Evolutionary conservation across 345 rosid genomes (phyloP), one percentile per base, ranked within the genome.

Genomic region (Heritiera fomes): DNA sequence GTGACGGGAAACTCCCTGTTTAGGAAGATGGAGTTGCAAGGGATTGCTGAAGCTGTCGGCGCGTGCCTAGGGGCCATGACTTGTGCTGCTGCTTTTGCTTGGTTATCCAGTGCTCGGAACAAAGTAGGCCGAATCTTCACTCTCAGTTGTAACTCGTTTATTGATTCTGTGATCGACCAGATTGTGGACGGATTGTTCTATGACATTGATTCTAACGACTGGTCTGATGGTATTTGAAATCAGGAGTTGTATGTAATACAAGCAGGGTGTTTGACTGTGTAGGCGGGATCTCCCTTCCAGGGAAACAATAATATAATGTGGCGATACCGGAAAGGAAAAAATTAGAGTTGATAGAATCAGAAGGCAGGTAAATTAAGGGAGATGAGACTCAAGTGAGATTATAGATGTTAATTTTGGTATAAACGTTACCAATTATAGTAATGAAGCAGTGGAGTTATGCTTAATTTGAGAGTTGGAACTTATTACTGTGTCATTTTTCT

Each of bases 171-270:
- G 34, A 88, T 95, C 23, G 97, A 95, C 62, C 97, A 91, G 79
- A 88, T 95, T 77, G 86, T 95, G 1, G 98, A 95, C 62, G 98
- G 98, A n/a, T 85, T 95, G 83, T 95, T 95, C 93, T 93, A 91
- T 10, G 98, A 90, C 30, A 79, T 76, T 1, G 86, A 90, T 60
- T 80, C 80, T 38, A 85, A 76, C 74, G 97, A 92, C 64, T 90
- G 95, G 95, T 83, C 92, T 6, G 97, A 94, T 73, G 95, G 90
- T 6, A 59, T 84, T 14, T 94, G 80, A 84, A 34, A 41, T 50
- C 64, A 73, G 14, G 8, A 72, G 9, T 53, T 7, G 9, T 72
- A 17, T 3, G 9, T 72, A 4, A 49, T 53, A 8, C 18, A 30
- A 7, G 40, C 65, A 30, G 17, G 28, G 45, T 50, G 14, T 15